Percentiles rank a stretch among this genome's conserved stretches.
phyloP scores from a whole-genome alignment of 768 basidiomycete genomes.

The Kwoniella sp. region DNA sequence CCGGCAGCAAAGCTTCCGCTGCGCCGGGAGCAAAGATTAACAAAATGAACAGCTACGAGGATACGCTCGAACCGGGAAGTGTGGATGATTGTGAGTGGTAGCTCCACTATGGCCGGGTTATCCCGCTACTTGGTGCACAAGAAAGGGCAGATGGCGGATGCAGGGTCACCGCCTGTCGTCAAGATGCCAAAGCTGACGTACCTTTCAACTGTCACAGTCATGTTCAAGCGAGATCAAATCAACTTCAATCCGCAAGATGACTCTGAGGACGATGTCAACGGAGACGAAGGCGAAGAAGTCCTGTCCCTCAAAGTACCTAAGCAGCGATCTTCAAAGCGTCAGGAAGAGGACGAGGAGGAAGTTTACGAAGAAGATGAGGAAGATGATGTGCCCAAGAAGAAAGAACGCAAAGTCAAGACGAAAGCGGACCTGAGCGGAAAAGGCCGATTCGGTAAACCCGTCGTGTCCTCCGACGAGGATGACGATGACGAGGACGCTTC shows the following conservation, averaged over 20 bases:
- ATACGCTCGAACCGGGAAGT: conserved; percentile 54
- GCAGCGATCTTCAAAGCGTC: conserved; percentile 11
- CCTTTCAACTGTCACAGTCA: too few relatives aligned
- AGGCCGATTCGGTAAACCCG: conserved; percentile 55
- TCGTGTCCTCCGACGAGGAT: conserved; percentile 38
- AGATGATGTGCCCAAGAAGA: conserved; percentile 44
- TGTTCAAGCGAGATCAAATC: conserved; percentile 68
- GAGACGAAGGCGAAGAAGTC: conserved; percentile 76
- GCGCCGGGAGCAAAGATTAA: conserved; percentile 37
- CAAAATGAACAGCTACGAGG: conserved; percentile 51
- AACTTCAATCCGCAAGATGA: conserved; percentile 67
- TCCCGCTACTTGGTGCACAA: background rate
- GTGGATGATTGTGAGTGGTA: conserved; percentile 53
- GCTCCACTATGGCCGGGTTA: background rate
- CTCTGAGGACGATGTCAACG: conserved; percentile 53
- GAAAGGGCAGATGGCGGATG: too few relatives aligned
- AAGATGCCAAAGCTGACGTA: too few relatives aligned
- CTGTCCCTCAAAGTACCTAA: conserved; percentile 62
- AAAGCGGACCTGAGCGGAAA: conserved; percentile 38
- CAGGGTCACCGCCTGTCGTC: too few relatives aligned
- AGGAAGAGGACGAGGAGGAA: conserved; percentile 52
- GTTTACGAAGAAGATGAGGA: conserved; percentile 62
- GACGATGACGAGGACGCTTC: conserved; percentile 26
- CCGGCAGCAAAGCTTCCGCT: conserved; percentile 14
- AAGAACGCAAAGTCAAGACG: conserved; percentile 37